These are phyloP conservation scores for Bullera alba DNA, from an alignment of 768 basidiomycete genomes.

Conservation along the genomic window DNA sequence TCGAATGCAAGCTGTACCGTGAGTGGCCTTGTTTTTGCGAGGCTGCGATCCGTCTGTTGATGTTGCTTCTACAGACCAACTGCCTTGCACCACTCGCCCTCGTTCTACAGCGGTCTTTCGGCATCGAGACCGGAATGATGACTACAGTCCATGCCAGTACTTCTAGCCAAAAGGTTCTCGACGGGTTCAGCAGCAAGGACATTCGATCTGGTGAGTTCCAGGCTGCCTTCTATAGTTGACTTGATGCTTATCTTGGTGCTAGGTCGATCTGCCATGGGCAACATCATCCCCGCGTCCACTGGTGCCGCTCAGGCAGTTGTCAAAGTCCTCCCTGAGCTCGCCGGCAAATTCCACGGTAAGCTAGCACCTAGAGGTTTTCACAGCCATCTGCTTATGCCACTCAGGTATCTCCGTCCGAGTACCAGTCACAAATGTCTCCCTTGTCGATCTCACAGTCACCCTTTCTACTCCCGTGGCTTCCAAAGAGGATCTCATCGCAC, in stretches of 20 bases:
- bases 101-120: slow-evolving; percentile 41
- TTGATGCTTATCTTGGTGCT: slow-evolving; percentile 1
- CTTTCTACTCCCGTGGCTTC: slow-evolving; percentile 32
- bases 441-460: slow-evolving; percentile 45
- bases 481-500: slow-evolving; percentile 39
- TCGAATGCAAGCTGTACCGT: slow-evolving; percentile 46
- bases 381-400: background rate
- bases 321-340: slow-evolving; percentile 45
- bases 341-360: slow-evolving; percentile 45
- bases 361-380: background rate
- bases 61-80: slow-evolving; percentile 46
- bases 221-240: background rate
- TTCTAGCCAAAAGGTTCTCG: slow-evolving; percentile 43
- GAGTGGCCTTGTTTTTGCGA: slow-evolving; percentile 5
- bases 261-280: slow-evolving; percentile 40
- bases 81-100: slow-evolving; percentile 46
- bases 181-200: slow-evolving; percentile 44
- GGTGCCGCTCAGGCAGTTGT: slow-evolving; percentile 45
- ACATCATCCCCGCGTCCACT: slow-evolving; percentile 45
- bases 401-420: slow-evolving; percentile 46
- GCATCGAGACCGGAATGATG: slow-evolving; percentile 46
- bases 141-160: slow-evolving; percentile 47
- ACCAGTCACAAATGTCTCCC: slow-evolving; percentile 45
- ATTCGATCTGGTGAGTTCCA: slow-evolving; percentile 24
- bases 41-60: background rate